These are phyloP conservation scores for Pyracantha coccinea DNA, from an alignment of 331 rosid species.

Conservation along the genomic window DNA sequence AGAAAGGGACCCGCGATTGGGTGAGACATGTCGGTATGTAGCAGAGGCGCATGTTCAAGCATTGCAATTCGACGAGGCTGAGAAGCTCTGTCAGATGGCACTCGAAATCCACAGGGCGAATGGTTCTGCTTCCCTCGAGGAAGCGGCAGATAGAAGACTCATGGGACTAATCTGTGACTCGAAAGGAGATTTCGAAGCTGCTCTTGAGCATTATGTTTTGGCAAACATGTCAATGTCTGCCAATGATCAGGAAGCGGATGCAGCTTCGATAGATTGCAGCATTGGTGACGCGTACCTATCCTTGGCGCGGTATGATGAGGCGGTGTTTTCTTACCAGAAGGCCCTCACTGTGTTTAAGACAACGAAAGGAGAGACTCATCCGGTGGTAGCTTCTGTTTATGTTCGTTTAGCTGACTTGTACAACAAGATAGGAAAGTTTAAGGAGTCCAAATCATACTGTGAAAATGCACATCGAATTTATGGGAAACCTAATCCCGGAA, in stretches of 20 bases:
- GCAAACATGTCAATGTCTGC: slow-evolving; percentile 86
- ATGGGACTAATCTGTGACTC: slow-evolving; percentile 87
- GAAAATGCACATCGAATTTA: slow-evolving; percentile 71
- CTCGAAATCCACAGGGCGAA: slow-evolving; percentile 65
- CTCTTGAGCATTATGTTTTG: slow-evolving; percentile 74
- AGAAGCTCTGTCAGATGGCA: slow-evolving; percentile 65
- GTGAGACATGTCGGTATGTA: slow-evolving; percentile 73
- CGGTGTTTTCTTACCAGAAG: slow-evolving; percentile 69
- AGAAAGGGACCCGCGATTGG: slow-evolving; percentile 59
- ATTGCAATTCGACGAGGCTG: slow-evolving; percentile 76
- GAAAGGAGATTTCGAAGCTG: slow-evolving; percentile 78
- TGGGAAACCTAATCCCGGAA: slow-evolving; percentile 52
- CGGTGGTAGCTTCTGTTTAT: slow-evolving; percentile 69
- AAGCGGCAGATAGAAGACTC: slow-evolving; percentile 77
- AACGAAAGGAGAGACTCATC: slow-evolving; percentile 72
- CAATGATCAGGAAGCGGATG: slow-evolving; percentile 49
- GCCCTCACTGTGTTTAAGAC: slow-evolving; percentile 67
- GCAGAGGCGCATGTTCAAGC: slow-evolving; percentile 95
- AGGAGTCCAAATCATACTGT: slow-evolving; percentile 75
- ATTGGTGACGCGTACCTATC: slow-evolving; percentile 75
- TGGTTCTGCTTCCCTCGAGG: slow-evolving; percentile 65
- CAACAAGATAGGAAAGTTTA: slow-evolving; percentile 77
- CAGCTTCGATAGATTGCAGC: slow-evolving; percentile 72
- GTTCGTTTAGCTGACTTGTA: slow-evolving; percentile 77
- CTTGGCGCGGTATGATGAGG: slow-evolving; percentile 83